phyloP scores from a whole-genome alignment of 1,139 yeast species.

The Starmera stellimalicola region DNA sequence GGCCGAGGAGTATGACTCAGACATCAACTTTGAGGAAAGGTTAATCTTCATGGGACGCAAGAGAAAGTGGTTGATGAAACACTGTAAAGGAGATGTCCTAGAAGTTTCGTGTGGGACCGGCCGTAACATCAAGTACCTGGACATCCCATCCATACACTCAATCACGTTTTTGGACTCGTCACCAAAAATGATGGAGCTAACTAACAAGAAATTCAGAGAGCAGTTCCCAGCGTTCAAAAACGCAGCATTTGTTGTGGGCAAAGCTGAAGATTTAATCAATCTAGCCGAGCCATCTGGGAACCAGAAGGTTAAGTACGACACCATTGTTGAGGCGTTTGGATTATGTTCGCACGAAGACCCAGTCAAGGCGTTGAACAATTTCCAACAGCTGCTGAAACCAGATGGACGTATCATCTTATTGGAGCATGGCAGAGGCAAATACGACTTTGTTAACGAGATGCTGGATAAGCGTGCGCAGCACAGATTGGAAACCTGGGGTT shows the following conservation, averaged over 20 bases:
- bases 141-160: slow-evolving; percentile 50
- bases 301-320: slow-evolving; percentile 59
- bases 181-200: slow-evolving; percentile 72
- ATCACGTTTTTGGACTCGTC: slow-evolving; percentile 84
- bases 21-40: slow-evolving; percentile 79
- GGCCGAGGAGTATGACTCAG: slow-evolving; percentile 76
- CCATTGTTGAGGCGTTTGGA: slow-evolving; percentile 90
- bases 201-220: slow-evolving; percentile 63
- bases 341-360: slow-evolving; percentile 95
- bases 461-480: slow-evolving; percentile 77
- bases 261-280: slow-evolving; percentile 71
- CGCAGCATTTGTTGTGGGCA: slow-evolving; percentile 87
- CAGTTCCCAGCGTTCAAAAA: slow-evolving; percentile 55
- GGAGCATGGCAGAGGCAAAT: slow-evolving; percentile 88
- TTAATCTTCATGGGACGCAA: slow-evolving; percentile 74
- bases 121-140: slow-evolving; percentile 71
- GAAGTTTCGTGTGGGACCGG: slow-evolving; percentile 98
- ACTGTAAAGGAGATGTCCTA: slow-evolving; percentile 76
- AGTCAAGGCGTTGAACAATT: slow-evolving; percentile 65
- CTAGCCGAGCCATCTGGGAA: slow-evolving; percentile 32
- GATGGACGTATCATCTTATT: slow-evolving; percentile 83
- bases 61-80: slow-evolving; percentile 76
- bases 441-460: slow-evolving; percentile 67
- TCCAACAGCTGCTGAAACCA: slow-evolving; percentile 65
- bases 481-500: slow-evolving; percentile 90